Evolutionary conservation across 768 basidiomycete species (phyloP), one percentile per base, ranked within the genome.

Genomic region (Russula sp.): DNA sequence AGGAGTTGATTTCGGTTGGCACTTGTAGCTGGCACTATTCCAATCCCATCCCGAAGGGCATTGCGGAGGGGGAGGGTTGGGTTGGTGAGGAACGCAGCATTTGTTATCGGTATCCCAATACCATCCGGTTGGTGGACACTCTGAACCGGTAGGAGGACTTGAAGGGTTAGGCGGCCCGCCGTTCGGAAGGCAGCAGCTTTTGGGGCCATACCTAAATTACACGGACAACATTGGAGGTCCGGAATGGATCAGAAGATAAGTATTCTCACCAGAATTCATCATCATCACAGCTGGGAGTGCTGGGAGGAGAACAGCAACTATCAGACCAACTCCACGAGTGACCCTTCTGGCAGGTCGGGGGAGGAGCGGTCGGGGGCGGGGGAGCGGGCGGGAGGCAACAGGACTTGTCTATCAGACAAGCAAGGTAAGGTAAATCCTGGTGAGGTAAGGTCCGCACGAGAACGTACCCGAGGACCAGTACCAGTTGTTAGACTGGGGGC

Each of bases 51-150:
- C 76, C 14, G 69, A 72, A 13, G 68, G 71, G 73, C 85, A 87
- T 63, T 71, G 67, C 20, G 75, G 74, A 49, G 78, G 73, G 40
- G 83, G 80, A 24, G 73, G 73, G 66, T 75, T 73, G 7, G 80
- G 80, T 65, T 79, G 69, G 53, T 73, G 73, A 59, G 86, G 85
- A 28, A 80, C 77, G 71, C 84, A 86, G 75, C 83, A 86, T 24
- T 76, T 74, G 69, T 81, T 76, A 26, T 72, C 73, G 5, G 66
- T 58, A 64, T 75, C 72, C 84, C 84, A 86, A 70, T 81, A 83
- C 74, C 81, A 80, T 56, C 72, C 74, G 26, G 77, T 75, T n/a
- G 72, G 67, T 40, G 82, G 83, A 73, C 82, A 83, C 14, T 75
- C 65, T 28, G 72, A 76, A 53, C 78, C 81, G 50, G 74, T 74